These are phyloP conservation scores for Terfezia boudieri DNA, from an alignment of 495 filamentous ascomycete genomes.

Conservation along the genomic window DNA sequence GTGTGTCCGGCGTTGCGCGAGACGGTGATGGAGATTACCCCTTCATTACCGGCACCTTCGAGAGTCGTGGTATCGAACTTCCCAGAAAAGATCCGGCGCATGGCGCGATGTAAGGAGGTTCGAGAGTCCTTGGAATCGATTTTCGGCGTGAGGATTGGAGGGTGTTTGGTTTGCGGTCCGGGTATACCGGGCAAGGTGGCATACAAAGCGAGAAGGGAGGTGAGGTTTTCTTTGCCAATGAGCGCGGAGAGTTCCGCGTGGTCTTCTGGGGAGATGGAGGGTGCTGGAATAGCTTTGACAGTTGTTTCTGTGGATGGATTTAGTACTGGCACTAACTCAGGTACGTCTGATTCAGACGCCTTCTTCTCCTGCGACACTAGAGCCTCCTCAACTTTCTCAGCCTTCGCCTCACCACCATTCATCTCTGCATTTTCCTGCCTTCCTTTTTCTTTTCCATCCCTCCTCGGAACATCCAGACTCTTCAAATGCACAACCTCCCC, in stretches of 20 bases:
- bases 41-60: conserved; percentile 23
- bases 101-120: conserved; percentile 33
- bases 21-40: conserved; percentile 36
- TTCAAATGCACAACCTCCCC: conserved; percentile 60
- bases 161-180: conserved; percentile 25
- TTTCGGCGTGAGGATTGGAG: conserved; percentile 10
- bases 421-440: not conserved
- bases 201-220: conserved; percentile 17
- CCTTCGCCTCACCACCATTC: not conserved
- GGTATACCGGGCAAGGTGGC: conserved; percentile 25
- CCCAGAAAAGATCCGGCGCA: conserved; percentile 48
- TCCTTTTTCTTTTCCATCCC: conserved; percentile 2
- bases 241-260: conserved; percentile 23
- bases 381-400: conserved; percentile 1
- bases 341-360: not conserved
- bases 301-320: conserved; percentile 2
- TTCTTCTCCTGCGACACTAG: not conserved
- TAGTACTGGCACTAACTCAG: conserved; percentile 1
- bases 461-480: conserved; percentile 20
- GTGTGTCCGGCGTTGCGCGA: conserved; percentile 18
- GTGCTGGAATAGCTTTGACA: conserved; percentile 3
- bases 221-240: conserved; percentile 24
- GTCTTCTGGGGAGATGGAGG: conserved; percentile 28
- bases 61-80: conserved; percentile 39
- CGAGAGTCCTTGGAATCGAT: conserved; percentile 38